Base-by-base conservation (phyloP, 768 basidiomycete genomes). In the Terana coerulea region DNA sequence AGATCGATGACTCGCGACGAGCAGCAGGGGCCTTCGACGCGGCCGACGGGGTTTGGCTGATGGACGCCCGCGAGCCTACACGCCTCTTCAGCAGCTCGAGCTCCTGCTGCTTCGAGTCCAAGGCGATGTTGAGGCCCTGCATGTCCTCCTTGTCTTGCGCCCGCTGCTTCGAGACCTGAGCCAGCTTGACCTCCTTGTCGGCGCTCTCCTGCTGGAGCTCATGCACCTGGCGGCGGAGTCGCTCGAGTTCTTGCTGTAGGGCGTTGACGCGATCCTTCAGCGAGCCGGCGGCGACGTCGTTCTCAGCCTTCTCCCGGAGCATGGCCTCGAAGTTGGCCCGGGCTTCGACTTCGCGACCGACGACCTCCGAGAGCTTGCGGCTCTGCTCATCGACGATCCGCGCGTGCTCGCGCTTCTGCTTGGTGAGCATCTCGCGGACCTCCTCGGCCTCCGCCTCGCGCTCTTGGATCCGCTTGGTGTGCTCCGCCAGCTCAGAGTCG, bases 31-130 rank as follows among this genome's bases (percentile, higher is more conserved):
- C 51, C 58, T 47, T 62, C 4, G 60, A 46, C 3, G 63, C 48
- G n/a, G n/a, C n/a, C n/a, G n/a, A n/a, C 1, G 83, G 78, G 0
- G 81, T 82, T 48, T 72, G 69, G 30, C 80, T 81, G 5, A 72
- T 78, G 3, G 80, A 80, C 7, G 78, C 78, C 44, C 77, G 76
- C 14, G 80, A 74, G 19, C 78, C 79, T 17, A 79, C 64, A 41
- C 76, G 78, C 39, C 88, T 76, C 65, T 91, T 91, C 37, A 60
- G 55, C 67, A 95, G 64, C 64, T 95, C 92, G 33, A 97, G 71
- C 66, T 95, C 94, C 66, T 95, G 92, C 61, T 97, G 94, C 69
- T 97, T 97, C 22, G 91, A 85, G 67, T 95, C 91, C 48, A 97
- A 69, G 0, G 93, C 94, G 30, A 95, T 92, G 60, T 95, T 94